A percentile compares a stretch with the other conserved stretches of the same genome.
These are phyloP conservation scores for Acer yangbiense DNA, from an alignment of 345 rosid species.

Conservation along the genomic window DNA sequence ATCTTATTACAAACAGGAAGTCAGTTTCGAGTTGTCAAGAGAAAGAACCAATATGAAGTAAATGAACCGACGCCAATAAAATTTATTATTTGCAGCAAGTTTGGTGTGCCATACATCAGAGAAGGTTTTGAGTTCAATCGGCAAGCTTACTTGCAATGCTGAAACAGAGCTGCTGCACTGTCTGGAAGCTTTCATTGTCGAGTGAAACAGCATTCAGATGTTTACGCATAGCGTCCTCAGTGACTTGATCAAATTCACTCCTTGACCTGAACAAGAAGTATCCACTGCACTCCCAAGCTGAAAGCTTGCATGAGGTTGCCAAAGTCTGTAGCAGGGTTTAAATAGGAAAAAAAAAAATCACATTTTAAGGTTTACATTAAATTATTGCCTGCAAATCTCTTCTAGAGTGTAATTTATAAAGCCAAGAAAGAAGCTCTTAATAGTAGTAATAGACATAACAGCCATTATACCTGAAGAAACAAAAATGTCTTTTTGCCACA, in stretches of 20 bases:
- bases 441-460: neutral
- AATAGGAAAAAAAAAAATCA: neutral
- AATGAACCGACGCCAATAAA: neutral
- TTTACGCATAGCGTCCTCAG: slow-evolving; percentile 29
- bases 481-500: slow-evolving; percentile 32
- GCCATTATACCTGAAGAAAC: slow-evolving; percentile 40
- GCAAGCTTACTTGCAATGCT: slow-evolving; percentile 29
- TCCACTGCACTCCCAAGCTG: slow-evolving; percentile 48
- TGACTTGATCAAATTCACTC: slow-evolving; percentile 35
- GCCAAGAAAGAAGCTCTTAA: neutral
- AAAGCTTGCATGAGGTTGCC: slow-evolving; percentile 24
- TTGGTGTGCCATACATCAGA: slow-evolving; percentile 24
- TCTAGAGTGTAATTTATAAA: neutral
- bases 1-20: slow-evolving; percentile 2
- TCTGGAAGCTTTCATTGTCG: slow-evolving; percentile 27
- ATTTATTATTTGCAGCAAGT: neutral
- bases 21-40: neutral
- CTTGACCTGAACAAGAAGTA: slow-evolving; percentile 35
- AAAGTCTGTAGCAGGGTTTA: slow-evolving; percentile 5
- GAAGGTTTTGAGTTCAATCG: slow-evolving; percentile 3
- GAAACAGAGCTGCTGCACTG: slow-evolving; percentile 36
- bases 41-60: neutral
- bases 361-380: neutral
- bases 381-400: neutral
- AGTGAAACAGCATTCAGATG: slow-evolving; percentile 31